Base-by-base conservation (phyloP, 2,329 filamentous ascomycete species). In the Pseudogymnoascus sp. region DNA sequence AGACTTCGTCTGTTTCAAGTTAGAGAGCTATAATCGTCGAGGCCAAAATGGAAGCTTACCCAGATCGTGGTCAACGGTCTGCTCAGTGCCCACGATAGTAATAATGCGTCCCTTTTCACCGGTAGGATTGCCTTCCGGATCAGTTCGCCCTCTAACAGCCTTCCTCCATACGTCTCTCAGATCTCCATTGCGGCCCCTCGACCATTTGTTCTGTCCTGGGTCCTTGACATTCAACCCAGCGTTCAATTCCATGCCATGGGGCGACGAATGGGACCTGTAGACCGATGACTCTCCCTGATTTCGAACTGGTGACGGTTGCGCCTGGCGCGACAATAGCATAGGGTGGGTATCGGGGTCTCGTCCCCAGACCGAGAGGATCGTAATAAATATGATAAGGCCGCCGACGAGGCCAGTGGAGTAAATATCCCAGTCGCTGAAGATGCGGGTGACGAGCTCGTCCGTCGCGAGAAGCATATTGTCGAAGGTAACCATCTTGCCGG, bases 291-390 rank as follows among this genome's bases (percentile, higher is more conserved):
- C 89, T 67, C 90, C 88, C 63, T 89, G 84, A 68, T 93, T 86
- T 68, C 94, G 84, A 60, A 97, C 88, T 10, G 87, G 84, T 7
- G 90, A 89, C 59, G 88, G 82, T 66, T 87, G 81, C 2, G 91
- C 85, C 79, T 97, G 94, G 61, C 93, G 85, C 61, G 90, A 89
- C 29, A 99, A 86, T 58, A 97, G 83, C 74, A 96, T 87, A 35
- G 94, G 93, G 74, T 97, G 94, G 4, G 89, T 88, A 77, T 99
- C 94, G 5, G 94, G 89, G 60, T 97, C 93, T 64, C 85, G 83
- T 59, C 84, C 82, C 64, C 85, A 85, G 69, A 89, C 78, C 66
- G 95, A 76, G 48, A 87, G 83, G 74, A 90, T 92, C 62, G 86
- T 81, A 62, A 93, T 75, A 69, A 92, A 82, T 61, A 81, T 78